Evolutionary conservation across 1,284 basidiomycete genomes (phyloP).

Genomic region (Blastosporella zonata): DNA sequence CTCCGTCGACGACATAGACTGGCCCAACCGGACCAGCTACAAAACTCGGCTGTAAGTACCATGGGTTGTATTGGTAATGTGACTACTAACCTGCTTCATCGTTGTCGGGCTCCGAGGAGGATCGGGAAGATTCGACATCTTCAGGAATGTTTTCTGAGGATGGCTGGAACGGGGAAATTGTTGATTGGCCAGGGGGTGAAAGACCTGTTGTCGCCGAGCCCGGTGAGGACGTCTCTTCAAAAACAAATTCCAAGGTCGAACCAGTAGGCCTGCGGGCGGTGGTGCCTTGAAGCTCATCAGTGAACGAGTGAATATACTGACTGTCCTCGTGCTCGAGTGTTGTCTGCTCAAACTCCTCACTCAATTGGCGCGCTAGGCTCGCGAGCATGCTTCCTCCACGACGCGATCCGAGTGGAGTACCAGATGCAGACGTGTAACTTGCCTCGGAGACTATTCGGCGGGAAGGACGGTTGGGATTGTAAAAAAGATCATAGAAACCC

Average conservation of each 20-base stretch:
- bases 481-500: conserved; percentile 69
- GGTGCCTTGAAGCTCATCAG: conserved; percentile 4
- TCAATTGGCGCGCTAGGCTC: conserved; percentile 60
- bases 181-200: conserved; percentile 25
- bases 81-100: conserved; percentile 47
- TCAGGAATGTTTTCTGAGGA: conserved; percentile 52
- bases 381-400: conserved; percentile 53
- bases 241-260: conserved; percentile 18
- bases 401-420: conserved; percentile 12
- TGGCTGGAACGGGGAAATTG: conserved; percentile 33
- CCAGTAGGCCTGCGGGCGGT: conserved; percentile 14
- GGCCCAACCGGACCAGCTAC: conserved; percentile 54
- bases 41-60: conserved; percentile 16
- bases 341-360: conserved; percentile 49
- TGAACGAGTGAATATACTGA: conserved; percentile 28
- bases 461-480: conserved; percentile 36
- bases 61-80: neutral
- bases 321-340: conserved; percentile 25
- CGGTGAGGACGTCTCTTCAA: conserved; percentile 32
- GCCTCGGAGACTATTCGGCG: conserved; percentile 1
- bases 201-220: conserved; percentile 20
- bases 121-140: conserved; percentile 58
- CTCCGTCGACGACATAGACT: conserved; percentile 35
- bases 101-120: conserved; percentile 41
- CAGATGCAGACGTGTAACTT: neutral